Evolutionary conservation across 257 asterid species (phyloP).

Genomic region (Nicotiana attenuata): DNA sequence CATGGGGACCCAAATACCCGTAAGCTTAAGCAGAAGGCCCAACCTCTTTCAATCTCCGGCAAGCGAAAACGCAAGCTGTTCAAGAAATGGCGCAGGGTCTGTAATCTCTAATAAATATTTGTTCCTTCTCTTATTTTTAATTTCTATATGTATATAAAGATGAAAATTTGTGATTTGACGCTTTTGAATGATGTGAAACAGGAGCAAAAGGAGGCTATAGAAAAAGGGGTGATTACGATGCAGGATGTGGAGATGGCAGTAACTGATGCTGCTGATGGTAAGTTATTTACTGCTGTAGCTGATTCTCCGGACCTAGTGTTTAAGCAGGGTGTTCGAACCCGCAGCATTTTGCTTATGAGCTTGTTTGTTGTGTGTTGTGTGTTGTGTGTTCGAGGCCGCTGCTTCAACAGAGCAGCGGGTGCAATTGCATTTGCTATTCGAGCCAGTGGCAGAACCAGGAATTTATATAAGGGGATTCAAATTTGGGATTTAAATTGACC

Average conservation of each 20-base stretch:
- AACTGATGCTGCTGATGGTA: slow-evolving; percentile 35
- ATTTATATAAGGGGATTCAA: neutral
- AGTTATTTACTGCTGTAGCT: neutral
- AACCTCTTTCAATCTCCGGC: slow-evolving; percentile 65
- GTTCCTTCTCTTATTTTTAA: neutral
- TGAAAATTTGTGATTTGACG: neutral
- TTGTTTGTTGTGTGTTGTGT: too few relatives aligned
- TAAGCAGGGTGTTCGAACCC: neutral
- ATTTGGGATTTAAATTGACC: neutral
- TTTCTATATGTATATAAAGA: neutral
- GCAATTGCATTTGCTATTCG: neutral
- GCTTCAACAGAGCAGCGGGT: neutral
- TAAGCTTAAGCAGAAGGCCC: slow-evolving; percentile 50
- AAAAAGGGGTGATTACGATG: slow-evolving; percentile 63
- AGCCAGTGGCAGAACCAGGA: neutral
- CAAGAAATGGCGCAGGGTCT: slow-evolving; percentile 80
- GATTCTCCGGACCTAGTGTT: neutral
- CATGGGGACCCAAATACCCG: slow-evolving; percentile 56
- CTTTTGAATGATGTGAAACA: slow-evolving; percentile 18
- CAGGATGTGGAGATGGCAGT: slow-evolving; percentile 77
- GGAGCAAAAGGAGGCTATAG: slow-evolving; percentile 75
- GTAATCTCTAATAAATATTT: neutral
- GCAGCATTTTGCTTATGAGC: neutral
- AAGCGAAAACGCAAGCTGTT: slow-evolving; percentile 80
- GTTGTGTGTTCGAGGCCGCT: neutral